Evolutionary conservation across 2,329 filamentous ascomycete genomes (phyloP).

Genomic region (Fusarium lyarnte): DNA sequence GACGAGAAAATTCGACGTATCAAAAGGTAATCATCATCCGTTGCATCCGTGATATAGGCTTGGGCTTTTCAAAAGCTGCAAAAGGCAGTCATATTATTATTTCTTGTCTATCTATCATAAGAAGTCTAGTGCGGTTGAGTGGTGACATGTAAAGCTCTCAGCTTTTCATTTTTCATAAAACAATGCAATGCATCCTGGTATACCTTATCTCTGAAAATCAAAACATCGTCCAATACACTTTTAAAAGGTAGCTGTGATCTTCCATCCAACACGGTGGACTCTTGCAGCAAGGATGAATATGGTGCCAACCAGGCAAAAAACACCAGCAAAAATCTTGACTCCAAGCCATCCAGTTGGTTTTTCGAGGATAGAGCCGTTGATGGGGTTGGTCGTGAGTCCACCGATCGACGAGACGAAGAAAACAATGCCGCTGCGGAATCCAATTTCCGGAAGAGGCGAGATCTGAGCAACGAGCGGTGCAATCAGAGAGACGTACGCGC

Average conservation of each 20-base stretch:
- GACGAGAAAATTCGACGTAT: neutral
- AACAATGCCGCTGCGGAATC: slow-evolving; percentile 47
- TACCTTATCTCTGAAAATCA: neutral
- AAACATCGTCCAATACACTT: neutral
- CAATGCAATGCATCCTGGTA: neutral
- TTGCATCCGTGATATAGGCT: neutral
- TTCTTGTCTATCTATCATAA: neutral
- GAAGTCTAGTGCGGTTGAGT: neutral
- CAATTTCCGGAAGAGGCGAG: slow-evolving; percentile 40
- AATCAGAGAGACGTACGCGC: slow-evolving; percentile 53
- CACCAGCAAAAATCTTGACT: slow-evolving; percentile 50
- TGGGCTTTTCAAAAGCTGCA: neutral
- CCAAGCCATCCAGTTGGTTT: slow-evolving; percentile 44
- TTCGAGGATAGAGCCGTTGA: slow-evolving; percentile 58
- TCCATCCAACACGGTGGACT: slow-evolving; percentile 30
- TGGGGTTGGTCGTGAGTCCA: slow-evolving; percentile 66
- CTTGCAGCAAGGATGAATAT: slow-evolving; percentile 8
- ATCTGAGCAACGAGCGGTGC: slow-evolving; percentile 55
- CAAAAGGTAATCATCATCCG: neutral
- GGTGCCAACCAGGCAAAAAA: slow-evolving; percentile 32
- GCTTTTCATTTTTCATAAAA: neutral
- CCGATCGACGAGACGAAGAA: slow-evolving; percentile 66
- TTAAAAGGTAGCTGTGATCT: slow-evolving; percentile 14
- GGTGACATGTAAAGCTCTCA: neutral
- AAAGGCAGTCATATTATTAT: neutral